phyloP scores from a whole-genome alignment of 352 stramenopile species.

The Pythium plurisporium region DNA sequence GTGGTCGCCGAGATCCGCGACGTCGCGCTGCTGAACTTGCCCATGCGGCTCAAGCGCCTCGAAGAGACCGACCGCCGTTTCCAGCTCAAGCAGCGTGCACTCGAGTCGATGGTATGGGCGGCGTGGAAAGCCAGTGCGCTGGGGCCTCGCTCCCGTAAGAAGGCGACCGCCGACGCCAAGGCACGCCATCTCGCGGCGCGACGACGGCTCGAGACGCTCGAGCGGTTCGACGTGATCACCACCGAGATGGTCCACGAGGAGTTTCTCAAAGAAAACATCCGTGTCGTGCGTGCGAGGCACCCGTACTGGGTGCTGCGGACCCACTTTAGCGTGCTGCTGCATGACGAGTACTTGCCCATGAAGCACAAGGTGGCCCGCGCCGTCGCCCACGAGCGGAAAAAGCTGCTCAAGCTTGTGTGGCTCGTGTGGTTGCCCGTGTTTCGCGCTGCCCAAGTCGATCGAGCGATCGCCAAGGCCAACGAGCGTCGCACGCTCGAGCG shows the following conservation, averaged over 20 bases:
- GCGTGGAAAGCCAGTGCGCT: constrained; percentile 55
- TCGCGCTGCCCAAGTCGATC: constrained; percentile 51
- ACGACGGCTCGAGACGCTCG: constrained; percentile 49
- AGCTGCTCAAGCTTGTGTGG: constrained; percentile 27
- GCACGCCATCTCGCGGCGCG: constrained; percentile 41
- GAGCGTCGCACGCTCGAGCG: constrained; percentile 56
- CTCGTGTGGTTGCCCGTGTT: constrained; percentile 47
- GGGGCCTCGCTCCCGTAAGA: constrained; percentile 57
- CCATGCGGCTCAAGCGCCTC: constrained; percentile 38
- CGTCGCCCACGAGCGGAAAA: constrained; percentile 29
- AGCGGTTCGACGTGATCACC: constrained; percentile 67
- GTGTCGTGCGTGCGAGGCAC: constrained; percentile 35
- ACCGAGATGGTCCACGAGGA: constrained; percentile 76
- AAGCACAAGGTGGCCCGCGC: constrained; percentile 35
- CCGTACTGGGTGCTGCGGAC: constrained; percentile 34
- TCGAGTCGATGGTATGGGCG: constrained; percentile 32
- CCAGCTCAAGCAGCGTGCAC: constrained; percentile 33
- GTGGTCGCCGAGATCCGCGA: constrained; percentile 65
- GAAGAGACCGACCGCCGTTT: constrained; percentile 59
- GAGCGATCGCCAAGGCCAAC: constrained; percentile 38
- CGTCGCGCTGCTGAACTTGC: constrained; percentile 64
- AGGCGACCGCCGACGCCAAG: constrained; percentile 35
- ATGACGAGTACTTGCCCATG: constrained; percentile 39
- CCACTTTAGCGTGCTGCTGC: constrained; percentile 46
- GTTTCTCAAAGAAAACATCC: constrained; percentile 76